These are phyloP conservation scores for Theileria annulata DNA, from an alignment of 169 alveolate species.

Conservation along the genomic window DNA sequence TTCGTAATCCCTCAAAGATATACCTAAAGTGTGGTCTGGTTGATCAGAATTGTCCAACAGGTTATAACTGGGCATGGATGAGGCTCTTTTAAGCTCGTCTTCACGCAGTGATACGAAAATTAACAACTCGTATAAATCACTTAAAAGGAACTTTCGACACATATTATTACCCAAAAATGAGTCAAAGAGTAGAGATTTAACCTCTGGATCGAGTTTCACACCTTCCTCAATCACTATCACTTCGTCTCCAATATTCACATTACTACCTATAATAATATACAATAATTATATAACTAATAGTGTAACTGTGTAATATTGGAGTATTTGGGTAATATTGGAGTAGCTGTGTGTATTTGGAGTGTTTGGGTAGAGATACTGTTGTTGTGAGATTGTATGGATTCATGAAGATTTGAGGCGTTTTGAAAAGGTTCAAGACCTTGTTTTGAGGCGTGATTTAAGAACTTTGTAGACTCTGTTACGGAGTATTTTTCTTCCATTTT, in stretches of 20 bases:
- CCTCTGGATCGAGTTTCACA: conserved; percentile 11
- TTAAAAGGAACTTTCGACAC: conserved; percentile 41
- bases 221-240: conserved; percentile 35
- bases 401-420: conserved; percentile 7
- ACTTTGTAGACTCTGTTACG: conserved; percentile 26
- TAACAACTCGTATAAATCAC: conserved; percentile 52
- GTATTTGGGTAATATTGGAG: neutral
- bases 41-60: conserved; percentile 5
- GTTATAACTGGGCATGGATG: conserved; percentile 21
- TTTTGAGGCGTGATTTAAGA: conserved; percentile 39
- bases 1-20: conserved; percentile 13
- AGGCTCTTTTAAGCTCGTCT: conserved; percentile 33
- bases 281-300: too few relatives aligned
- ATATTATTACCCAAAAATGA: conserved; percentile 42
- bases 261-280: too few relatives aligned
- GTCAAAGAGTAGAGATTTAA: neutral
- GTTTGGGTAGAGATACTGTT: neutral
- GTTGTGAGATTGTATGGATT: neutral
- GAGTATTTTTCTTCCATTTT: conserved; percentile 30
- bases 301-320: neutral
- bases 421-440: conserved; percentile 26
- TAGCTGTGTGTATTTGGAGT: too few relatives aligned
- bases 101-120: conserved; percentile 37
- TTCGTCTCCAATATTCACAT: neutral
- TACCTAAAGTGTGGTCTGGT: neutral